Base-by-base conservation (phyloP, 106 monocot genomes). In the Vanilla planifolia region DNA sequence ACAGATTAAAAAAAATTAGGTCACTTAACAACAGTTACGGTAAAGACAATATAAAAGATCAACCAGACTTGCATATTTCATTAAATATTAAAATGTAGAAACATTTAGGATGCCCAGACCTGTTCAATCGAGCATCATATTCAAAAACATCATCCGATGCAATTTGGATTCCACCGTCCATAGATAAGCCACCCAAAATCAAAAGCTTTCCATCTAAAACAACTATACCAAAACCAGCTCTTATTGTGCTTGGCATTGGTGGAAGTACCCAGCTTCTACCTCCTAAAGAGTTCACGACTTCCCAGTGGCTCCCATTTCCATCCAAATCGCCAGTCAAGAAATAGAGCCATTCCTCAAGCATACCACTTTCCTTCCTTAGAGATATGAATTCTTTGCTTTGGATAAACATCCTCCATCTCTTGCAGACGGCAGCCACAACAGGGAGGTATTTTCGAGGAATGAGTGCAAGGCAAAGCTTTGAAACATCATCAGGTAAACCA, bases 311-410 rank as follows among this genome's bases (percentile, higher is more conserved):
- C 48, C 85, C 77, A 29, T 75, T 79, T 36, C 71, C 83, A 26
- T 71, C 71, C 34, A 65, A 45, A 77, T 83, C 75, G 30, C 69
- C 71, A n/a, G 79, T 89, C 40, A 94, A 65, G 21, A 89, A 64
- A 68, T 89, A 94, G 10, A 94, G 56, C 86, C 75, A 83, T 48
- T 94, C 89, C 73, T 94, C 86, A 23, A 94, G 67, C 51, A 69
- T 89, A 8, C 77, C 78, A 57, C 76, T 73, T 24, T 86, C 83
- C 23, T 83, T 85, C 37, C 94, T 82, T 7, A 89, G 62, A 65
- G 66, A 30, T 13, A 63, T 53, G 28, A 89, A 83, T 59, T 94
- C 94, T 64, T 78, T 94, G 67, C 83, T 86, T 69, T 73, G 72
- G 43, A 94, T 73, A 41, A 75, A 86, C n/a, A 68, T 77, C 48